phyloP scores from a whole-genome alignment of 129 eudicot species.

The Chrysanthemum makinoi region DNA sequence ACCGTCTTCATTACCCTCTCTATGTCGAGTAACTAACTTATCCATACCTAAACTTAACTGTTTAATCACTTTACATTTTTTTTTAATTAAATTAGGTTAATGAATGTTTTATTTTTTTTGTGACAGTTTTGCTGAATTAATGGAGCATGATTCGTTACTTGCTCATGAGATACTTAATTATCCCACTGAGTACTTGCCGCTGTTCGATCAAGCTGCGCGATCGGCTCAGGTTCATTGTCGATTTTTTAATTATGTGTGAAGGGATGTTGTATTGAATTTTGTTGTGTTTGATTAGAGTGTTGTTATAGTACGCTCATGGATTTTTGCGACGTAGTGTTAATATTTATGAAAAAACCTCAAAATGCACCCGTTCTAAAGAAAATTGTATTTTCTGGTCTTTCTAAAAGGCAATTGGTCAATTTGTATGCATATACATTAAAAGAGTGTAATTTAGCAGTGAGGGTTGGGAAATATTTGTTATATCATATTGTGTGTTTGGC shows the following conservation, averaged over 20 bases:
- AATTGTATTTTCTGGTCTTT: too few species aligned
- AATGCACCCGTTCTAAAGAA: too few species aligned
- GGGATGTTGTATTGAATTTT: not conserved
- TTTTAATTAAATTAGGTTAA: not conserved
- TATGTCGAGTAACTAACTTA: slow-evolving; percentile 55
- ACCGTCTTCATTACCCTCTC: slow-evolving; percentile 86
- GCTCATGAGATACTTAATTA: slow-evolving; percentile 51
- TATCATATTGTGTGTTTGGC: too few species aligned
- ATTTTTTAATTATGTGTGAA: not conserved
- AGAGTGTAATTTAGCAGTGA: not conserved
- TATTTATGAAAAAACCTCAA: too few species aligned
- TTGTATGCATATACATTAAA: not conserved
- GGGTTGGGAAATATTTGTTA: not conserved
- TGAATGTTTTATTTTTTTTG: not conserved
- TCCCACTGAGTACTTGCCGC: slow-evolving; percentile 48
- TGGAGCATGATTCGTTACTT: slow-evolving; percentile 56
- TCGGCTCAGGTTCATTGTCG: slow-evolving; percentile 70
- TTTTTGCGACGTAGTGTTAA: too few species aligned
- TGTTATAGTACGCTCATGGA: not conserved
- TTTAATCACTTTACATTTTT: not conserved
- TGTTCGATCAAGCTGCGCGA: slow-evolving; percentile 55
- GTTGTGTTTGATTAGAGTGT: not conserved
- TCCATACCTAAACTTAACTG: not conserved
- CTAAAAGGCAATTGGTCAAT: too few species aligned
- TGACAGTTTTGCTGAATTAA: slow-evolving; percentile 74